Percentiles rank a stretch among this genome's conserved stretches.
phyloP scores from a whole-genome alignment of 176 grass and related monocot genomes.

The Microstegium vimineum region DNA sequence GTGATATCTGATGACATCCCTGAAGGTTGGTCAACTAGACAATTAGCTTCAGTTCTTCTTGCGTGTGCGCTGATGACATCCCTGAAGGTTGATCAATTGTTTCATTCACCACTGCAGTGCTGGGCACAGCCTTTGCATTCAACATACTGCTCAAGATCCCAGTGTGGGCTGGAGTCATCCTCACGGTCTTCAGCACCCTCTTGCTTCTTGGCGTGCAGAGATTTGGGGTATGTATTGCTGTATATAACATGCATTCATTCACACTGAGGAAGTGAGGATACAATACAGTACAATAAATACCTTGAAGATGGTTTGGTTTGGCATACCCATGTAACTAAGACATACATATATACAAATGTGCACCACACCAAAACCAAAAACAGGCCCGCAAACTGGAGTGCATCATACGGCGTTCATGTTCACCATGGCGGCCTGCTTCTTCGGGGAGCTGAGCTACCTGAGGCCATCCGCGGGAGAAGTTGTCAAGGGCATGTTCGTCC shows the following conservation, averaged over 20 bases:
- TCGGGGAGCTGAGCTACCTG: slow-evolving; percentile 74
- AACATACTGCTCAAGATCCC: slow-evolving; percentile 82
- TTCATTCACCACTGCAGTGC: slow-evolving; percentile 23
- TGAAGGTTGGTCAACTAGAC: slow-evolving; percentile 42
- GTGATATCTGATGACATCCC: slow-evolving; percentile 86
- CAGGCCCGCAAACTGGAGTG: slow-evolving; percentile 75
- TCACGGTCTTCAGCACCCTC: slow-evolving; percentile 63
- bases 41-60: neutral
- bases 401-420: slow-evolving; percentile 55
- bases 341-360: neutral
- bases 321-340: neutral
- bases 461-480: slow-evolving; percentile 59
- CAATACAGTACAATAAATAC: too few species aligned
- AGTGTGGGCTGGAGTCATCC: slow-evolving; percentile 73
- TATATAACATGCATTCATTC: neutral
- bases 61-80: neutral
- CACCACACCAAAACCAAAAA: neutral
- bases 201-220: slow-evolving; percentile 66
- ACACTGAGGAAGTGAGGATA: neutral
- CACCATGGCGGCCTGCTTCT: slow-evolving; percentile 81
- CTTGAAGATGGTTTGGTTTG: neutral
- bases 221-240: slow-evolving; percentile 45
- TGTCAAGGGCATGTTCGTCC: slow-evolving; percentile 67
- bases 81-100: neutral
- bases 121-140: slow-evolving; percentile 78